These are phyloP conservation scores for Alternaria arborescens DNA, from an alignment of 2,329 filamentous ascomycete genomes.

Conservation along the genomic window DNA sequence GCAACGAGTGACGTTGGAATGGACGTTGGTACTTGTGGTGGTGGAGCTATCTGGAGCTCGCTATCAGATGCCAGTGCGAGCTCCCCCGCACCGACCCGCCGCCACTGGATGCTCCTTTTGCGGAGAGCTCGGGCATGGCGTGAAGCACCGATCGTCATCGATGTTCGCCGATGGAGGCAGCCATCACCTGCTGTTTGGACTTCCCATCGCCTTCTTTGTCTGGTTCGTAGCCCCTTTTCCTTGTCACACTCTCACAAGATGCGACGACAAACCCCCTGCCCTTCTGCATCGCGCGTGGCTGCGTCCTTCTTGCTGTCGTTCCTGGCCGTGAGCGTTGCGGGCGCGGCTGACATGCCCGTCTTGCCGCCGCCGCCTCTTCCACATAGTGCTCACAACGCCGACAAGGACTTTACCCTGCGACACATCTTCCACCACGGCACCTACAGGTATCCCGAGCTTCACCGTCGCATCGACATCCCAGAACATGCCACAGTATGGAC, in stretches of 20 bases:
- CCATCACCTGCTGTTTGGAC: neutral
- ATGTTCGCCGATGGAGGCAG: constrained; percentile 10
- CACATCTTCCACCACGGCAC: constrained; percentile 95
- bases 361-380: constrained; percentile 34
- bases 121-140: constrained; percentile 8
- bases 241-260: constrained; percentile 25
- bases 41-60: neutral
- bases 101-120: neutral
- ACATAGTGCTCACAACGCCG: constrained; percentile 29
- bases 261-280: constrained; percentile 45
- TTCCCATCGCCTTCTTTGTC: neutral
- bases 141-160: constrained; percentile 21
- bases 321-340: constrained; percentile 63
- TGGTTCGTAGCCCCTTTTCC: neutral
- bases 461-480: constrained; percentile 77
- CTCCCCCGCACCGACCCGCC: constrained; percentile 14
- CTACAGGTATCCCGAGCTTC: constrained; percentile 76
- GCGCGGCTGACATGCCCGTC: constrained; percentile 45
- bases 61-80: constrained; percentile 12
- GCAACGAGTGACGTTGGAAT: constrained; percentile 5
- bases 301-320: constrained; percentile 71
- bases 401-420: constrained; percentile 64
- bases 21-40: neutral
- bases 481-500: constrained; percentile 69
- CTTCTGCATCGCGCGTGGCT: constrained; percentile 70